These are phyloP conservation scores for Pythium rhizo-oryzae DNA, from an alignment of 352 stramenopile genomes.

Conservation along the genomic window DNA sequence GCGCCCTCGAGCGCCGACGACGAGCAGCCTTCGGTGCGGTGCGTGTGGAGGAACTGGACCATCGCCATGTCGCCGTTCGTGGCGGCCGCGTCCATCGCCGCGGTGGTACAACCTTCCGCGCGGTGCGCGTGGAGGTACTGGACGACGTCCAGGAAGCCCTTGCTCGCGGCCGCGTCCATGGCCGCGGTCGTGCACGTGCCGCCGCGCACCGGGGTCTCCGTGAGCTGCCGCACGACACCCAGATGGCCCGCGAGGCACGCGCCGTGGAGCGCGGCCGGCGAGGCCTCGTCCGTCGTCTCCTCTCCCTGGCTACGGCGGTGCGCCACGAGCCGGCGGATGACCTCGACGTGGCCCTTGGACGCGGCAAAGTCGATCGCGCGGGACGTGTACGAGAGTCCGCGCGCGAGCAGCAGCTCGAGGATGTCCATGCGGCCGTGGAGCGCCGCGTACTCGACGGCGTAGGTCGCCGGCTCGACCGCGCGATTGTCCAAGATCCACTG, in stretches of 20 bases:
- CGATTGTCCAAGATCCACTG: constrained; percentile 27
- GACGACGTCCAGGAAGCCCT: constrained; percentile 31
- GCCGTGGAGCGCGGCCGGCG: constrained; percentile 15
- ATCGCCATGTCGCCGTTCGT: constrained; percentile 20
- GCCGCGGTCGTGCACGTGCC: constrained; percentile 36
- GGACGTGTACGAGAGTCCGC: constrained; percentile 4
- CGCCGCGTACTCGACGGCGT: constrained; percentile 15
- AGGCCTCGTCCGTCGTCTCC: constrained; percentile 3
- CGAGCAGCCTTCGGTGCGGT: constrained; percentile 24
- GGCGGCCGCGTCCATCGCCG: constrained; percentile 37
- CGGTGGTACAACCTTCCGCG: constrained; percentile 33
- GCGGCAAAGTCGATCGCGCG: constrained; percentile 36
- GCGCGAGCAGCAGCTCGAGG: constrained; percentile 17
- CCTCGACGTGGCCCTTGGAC: constrained; percentile 32
- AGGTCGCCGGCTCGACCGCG: not conserved
- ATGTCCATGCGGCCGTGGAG: constrained; percentile 9
- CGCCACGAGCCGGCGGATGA: constrained; percentile 24
- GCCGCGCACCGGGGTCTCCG: constrained; percentile 27
- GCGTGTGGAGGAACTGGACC: constrained; percentile 13
- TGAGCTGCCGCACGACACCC: constrained; percentile 26
- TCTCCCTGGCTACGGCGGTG: not conserved
- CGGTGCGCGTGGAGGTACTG: constrained; percentile 37
- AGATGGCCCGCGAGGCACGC: constrained; percentile 22
- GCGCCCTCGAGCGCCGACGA: constrained; percentile 26
- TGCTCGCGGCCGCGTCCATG: constrained; percentile 38